Base-by-base conservation (phyloP, 2,329 filamentous ascomycete species). In the Lasiodiplodia citricola region DNA sequence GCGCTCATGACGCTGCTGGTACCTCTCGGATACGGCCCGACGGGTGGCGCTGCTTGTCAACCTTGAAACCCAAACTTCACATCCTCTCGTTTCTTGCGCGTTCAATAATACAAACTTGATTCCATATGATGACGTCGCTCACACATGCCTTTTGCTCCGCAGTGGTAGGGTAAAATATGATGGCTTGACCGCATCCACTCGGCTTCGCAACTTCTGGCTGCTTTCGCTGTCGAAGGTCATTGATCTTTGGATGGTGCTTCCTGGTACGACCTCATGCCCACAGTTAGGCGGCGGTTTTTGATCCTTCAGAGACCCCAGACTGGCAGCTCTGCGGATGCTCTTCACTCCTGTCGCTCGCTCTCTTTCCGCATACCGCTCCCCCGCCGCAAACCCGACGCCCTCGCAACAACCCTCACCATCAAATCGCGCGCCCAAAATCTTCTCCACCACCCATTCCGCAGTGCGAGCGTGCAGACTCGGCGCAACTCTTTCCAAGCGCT, bases 401-500 rank as follows among this genome's bases (percentile, higher is more conserved):
- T 78, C 73, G 70, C 80, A 83, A 0, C 66, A 64, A 0, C 79
- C 80, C 11, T 75, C 70, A 7, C 72, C 74, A 71, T 82, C 78
- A 69, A 81, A 83, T 3, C 72, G 70, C 5, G 80, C 79, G 0
- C 79, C 80, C 37, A 84, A 47, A 47, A 83, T 70, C 71, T 77
- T 69, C 28, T 72, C 71, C 2, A 74, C 76, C 41, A 84, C 82
- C 83, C 83, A 85, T 71, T 81, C 75, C 1, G 82, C 83, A 2
- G 84, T 86, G 72, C 72, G 71, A 0, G 81, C 75, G 77, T 86
- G 84, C 60, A 85, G 69, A 74, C 81, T 84, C 35, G 77, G 71
- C 68, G 79, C 73, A 47, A 77, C 72, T 13, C 75, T 72, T 25
- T 69, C 72, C 7, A 70, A 71, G 11, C 75, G 72, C 28, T 69